A percentile compares a stretch with the other conserved stretches of the same genome.
Conservation (phyloP, 805 yeast species). For the Cyberlindnera meyerae region DNA sequence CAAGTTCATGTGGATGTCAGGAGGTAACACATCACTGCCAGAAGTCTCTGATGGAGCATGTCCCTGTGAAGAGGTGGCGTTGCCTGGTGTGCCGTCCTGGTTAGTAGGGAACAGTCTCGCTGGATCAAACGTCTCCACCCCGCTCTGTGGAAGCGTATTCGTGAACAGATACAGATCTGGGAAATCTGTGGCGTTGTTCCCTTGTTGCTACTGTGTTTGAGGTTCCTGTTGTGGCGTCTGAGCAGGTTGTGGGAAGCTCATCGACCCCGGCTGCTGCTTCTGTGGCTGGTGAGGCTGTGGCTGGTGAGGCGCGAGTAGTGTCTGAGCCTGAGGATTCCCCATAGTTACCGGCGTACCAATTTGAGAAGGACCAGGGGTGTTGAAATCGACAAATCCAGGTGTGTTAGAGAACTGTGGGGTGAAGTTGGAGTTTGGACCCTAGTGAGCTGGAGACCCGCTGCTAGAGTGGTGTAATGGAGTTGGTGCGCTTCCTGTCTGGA, state of each 20-base stretch:
- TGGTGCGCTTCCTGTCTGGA: slow-evolving; percentile 9
- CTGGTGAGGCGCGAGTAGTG: neutral
- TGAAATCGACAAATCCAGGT: slow-evolving; percentile 8
- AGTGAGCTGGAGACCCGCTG: slow-evolving; percentile 6
- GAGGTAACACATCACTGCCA: slow-evolving; percentile 14
- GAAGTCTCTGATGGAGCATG: slow-evolving; percentile 11
- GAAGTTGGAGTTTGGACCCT: no score
- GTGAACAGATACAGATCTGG: slow-evolving; percentile 28
- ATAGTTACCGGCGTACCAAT: neutral
- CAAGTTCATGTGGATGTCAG: slow-evolving; percentile 21
- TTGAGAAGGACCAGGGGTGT: slow-evolving; percentile 7
- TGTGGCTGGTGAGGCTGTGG: neutral
- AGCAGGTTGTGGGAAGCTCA: slow-evolving; percentile 1
- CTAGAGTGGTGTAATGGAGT: slow-evolving; percentile 13
- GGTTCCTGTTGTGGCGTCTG: neutral
- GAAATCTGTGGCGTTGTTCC: slow-evolving; percentile 15
- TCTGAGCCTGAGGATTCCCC: neutral
- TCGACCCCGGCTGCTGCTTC: neutral
- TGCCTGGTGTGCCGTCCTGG: neutral
- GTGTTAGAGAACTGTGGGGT: slow-evolving; percentile 4
- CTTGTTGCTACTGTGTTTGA: slow-evolving; percentile 5
- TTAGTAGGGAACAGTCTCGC: slow-evolving; percentile 23
- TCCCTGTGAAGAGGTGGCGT: no score
- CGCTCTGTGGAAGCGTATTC: slow-evolving; percentile 19
- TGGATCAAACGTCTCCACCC: slow-evolving; percentile 22